Evolutionary conservation across 2,329 filamentous ascomycete species (phyloP).

Genomic region (Hymenoscyphus fraxineus): DNA sequence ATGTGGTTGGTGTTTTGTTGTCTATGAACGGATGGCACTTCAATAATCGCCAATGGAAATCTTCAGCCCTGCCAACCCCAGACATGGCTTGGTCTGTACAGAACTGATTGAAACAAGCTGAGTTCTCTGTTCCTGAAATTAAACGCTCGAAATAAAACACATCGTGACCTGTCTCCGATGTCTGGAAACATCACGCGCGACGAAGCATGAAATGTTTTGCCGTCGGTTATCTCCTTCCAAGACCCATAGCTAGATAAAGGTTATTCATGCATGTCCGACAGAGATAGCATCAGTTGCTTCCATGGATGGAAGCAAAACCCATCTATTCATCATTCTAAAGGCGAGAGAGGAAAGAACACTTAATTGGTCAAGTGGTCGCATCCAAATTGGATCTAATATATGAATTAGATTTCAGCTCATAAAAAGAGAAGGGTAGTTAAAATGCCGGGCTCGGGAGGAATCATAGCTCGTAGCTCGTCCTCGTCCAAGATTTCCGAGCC

Average conservation of each 20-base stretch:
- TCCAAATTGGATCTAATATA: too few relatives aligned
- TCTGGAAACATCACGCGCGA: neutral
- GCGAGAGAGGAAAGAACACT: too few relatives aligned
- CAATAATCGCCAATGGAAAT: neutral
- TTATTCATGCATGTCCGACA: neutral
- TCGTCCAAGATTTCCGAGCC: neutral
- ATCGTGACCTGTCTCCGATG: neutral
- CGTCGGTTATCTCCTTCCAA: neutral
- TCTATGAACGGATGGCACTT: neutral
- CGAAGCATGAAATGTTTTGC: neutral
- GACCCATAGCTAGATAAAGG: neutral
- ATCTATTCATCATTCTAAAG: too few relatives aligned
- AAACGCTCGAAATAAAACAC: neutral
- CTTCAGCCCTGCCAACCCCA: neutral
- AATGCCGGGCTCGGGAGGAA: too few relatives aligned
- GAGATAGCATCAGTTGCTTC: neutral
- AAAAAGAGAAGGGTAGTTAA: too few relatives aligned
- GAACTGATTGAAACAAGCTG: neutral
- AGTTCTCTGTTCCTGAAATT: neutral
- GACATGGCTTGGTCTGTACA: neutral
- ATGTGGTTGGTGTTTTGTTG: neutral
- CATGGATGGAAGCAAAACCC: too few relatives aligned
- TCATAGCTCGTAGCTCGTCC: neutral
- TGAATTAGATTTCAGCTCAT: too few relatives aligned
- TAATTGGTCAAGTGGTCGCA: too few relatives aligned